Percentiles rank a stretch among this genome's conserved stretches.
Conservation (phyloP, 768 basidiomycete genomes). For the Psilocybe tampanensis region DNA sequence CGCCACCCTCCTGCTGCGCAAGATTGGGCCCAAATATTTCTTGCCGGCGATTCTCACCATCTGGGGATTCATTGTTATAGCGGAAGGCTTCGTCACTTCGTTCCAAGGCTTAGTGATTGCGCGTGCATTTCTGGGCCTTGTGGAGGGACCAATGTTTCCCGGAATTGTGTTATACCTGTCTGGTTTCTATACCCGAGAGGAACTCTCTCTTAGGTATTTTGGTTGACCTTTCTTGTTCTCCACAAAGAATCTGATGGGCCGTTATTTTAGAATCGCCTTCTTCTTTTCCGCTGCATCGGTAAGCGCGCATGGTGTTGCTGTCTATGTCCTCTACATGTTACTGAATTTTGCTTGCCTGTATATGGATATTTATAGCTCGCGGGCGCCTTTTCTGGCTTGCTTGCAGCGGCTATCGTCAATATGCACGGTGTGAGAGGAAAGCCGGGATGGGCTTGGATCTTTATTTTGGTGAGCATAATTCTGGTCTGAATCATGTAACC, state of each 20-base stretch:
- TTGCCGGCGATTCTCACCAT: slow-evolving; percentile 48
- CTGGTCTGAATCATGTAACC: slow-evolving; percentile 29
- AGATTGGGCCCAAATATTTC: slow-evolving; percentile 48
- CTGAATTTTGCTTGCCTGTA: background rate
- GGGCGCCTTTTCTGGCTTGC: slow-evolving; percentile 64
- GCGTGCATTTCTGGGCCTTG: slow-evolving; percentile 53
- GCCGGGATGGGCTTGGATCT: slow-evolving; percentile 67
- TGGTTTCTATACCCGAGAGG: slow-evolving; percentile 31
- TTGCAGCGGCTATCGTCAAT: slow-evolving; percentile 59
- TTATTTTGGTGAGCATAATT: slow-evolving; percentile 43
- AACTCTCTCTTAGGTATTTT: slow-evolving; percentile 18
- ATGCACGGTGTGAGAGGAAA: slow-evolving; percentile 54
- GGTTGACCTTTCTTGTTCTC: no score
- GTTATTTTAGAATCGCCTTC: slow-evolving; percentile 31
- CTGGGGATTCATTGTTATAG: slow-evolving; percentile 52
- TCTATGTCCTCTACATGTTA: no score
- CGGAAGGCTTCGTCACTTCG: slow-evolving; percentile 48
- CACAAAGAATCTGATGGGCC: background rate
- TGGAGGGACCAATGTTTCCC: slow-evolving; percentile 47
- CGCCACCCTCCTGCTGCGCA: slow-evolving; percentile 43
- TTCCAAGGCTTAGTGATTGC: slow-evolving; percentile 48
- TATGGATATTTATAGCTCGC: slow-evolving; percentile 36
- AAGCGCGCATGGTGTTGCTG: background rate
- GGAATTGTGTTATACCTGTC: slow-evolving; percentile 43
- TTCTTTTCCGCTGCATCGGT: slow-evolving; percentile 43